Percentiles rank a stretch among this genome's conserved stretches.
Conservation (phyloP, 371 early-diverging fungal genomes). For the Globomyces sp. region DNA sequence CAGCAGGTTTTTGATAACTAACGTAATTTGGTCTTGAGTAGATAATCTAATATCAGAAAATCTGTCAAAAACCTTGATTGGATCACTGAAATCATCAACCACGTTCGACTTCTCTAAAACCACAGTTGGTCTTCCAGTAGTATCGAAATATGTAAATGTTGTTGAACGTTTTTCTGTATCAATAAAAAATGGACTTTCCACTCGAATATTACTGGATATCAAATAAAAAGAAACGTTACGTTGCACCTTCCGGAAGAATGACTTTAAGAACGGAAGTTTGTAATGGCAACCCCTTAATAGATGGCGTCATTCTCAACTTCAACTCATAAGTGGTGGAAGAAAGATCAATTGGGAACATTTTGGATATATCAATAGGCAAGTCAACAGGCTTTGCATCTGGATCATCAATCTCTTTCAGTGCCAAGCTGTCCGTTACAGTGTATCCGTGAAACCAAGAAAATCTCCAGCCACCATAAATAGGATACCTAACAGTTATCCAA, state of each 20-base stretch:
- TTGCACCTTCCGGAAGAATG: slow-evolving; percentile 91
- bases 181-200: slow-evolving; percentile 55
- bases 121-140: slow-evolving; percentile 66
- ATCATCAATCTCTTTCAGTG: background rate
- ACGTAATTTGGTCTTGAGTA: slow-evolving; percentile 17
- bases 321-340: slow-evolving; percentile 32
- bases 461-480: slow-evolving; percentile 94
- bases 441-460: slow-evolving; percentile 94
- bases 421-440: slow-evolving; percentile 49
- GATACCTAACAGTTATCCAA: slow-evolving; percentile 72
- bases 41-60: slow-evolving; percentile 29
- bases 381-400: too few relatives aligned
- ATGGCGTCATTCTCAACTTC: slow-evolving; percentile 39
- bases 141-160: slow-evolving; percentile 71
- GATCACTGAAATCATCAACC: slow-evolving; percentile 49
- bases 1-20: slow-evolving; percentile 36
- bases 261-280: slow-evolving; percentile 67
- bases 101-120: slow-evolving; percentile 63
- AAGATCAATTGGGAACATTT: slow-evolving; percentile 33
- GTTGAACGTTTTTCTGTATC: slow-evolving; percentile 41
- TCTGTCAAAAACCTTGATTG: slow-evolving; percentile 24
- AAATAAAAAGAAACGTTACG: slow-evolving; percentile 40
- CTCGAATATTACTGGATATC: slow-evolving; percentile 49
- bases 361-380: background rate
- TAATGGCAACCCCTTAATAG: slow-evolving; percentile 64